phyloP scores from a whole-genome alignment of 1,139 yeast species.

The Scheffersomyces lignicola region DNA sequence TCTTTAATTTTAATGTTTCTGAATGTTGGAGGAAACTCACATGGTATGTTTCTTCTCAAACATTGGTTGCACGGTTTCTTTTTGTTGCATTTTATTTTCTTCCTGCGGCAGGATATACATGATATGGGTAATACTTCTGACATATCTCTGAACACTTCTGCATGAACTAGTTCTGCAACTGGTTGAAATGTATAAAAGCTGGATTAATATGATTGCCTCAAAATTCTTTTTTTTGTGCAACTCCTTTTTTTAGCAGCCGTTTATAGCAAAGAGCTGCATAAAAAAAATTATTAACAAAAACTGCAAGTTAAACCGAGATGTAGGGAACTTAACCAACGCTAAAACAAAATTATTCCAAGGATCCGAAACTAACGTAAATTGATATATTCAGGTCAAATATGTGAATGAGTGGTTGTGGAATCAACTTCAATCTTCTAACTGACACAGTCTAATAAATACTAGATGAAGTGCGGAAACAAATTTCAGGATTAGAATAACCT shows the following conservation, averaged over 20 bases:
- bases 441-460: too few relatives aligned
- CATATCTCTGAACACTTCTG: constrained; percentile 4
- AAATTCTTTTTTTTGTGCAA: neutral
- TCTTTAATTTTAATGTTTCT: constrained; percentile 36
- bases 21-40: constrained; percentile 42
- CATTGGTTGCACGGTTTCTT: constrained; percentile 44
- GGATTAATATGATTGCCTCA: neutral
- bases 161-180: neutral
- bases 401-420: too few relatives aligned
- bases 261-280: neutral
- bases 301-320: constrained; percentile 1
- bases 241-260: constrained; percentile 4
- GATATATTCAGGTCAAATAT: too few relatives aligned
- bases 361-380: too few relatives aligned
- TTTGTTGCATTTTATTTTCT: constrained; percentile 43
- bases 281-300: neutral
- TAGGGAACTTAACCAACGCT: neutral
- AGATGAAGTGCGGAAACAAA: too few relatives aligned
- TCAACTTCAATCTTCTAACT: too few relatives aligned
- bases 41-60: constrained; percentile 27
- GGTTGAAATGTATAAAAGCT: neutral
- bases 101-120: constrained; percentile 43
- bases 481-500: too few relatives aligned
- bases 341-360: too few relatives aligned
- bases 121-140: constrained; percentile 39